Base-by-base conservation (phyloP, 768 basidiomycete genomes). In the Coprinopsis sp. region DNA sequence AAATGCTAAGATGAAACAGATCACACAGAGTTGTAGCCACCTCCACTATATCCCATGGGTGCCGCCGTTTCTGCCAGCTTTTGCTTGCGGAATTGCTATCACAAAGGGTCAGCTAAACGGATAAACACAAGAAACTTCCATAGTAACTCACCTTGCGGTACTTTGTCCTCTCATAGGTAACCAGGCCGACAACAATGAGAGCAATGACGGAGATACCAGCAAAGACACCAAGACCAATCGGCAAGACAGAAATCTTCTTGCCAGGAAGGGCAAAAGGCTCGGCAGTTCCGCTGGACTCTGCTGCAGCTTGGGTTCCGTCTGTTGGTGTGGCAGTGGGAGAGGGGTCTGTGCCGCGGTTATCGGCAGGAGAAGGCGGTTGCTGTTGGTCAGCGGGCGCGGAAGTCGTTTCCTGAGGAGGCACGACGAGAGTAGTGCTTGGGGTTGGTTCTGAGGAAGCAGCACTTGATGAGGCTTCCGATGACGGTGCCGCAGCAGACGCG, bases 181-280 rank as follows among this genome's bases (percentile, higher is more conserved):
- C 90, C 62, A 91, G 69, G 41, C 78, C 84, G 48, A 94, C 87
- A 19, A 88, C 81, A 51, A 86, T 80, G 54, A 95, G 62, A 14
- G 85, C 86, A 55, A 93, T 84, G 6, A 84, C 84, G 24, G 88
- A 88, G 49, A 95, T 84, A 52, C 89, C 90, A 37, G 84, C 87
- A 58, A 87, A 91, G 8, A 93, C 76, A 42, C 84, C 87, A 33
- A 92, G 73, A 53, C 90, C 90, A 52, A 92, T 81, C 0, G 90
- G 90, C 27, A 91, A 71, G 3, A 91, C 89, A 33, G 79, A 76
- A 14, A 91, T 55, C 47, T 74, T 72, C 66, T 79, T 85, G 18
- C 90, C 90, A 10, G 90, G 90, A 29, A 90, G 66, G 24, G 66
- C 55, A 62, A 88, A 87, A 3, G 73, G 62, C 10, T 67, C 64